Conservation (phyloP, 192 early-diverging fungal species). For the Umbelopsis isabellina region DNA sequence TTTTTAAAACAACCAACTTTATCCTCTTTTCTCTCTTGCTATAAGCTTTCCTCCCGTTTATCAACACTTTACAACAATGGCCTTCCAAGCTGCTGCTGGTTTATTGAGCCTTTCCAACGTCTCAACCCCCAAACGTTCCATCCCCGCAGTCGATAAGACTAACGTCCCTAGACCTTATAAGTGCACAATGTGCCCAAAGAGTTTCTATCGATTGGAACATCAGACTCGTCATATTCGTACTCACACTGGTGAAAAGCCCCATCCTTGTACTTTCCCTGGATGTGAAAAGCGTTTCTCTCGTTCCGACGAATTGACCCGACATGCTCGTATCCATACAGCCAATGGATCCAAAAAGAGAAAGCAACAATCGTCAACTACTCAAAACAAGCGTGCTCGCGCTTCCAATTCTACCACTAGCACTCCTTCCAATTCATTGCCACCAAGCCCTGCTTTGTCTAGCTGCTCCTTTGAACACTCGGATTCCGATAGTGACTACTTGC, state of each 20-base stretch:
- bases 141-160: slow-evolving; percentile 26
- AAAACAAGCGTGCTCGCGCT: not conserved
- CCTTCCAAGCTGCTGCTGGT: slow-evolving; percentile 30
- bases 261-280: slow-evolving; percentile 73
- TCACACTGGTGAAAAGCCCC: slow-evolving; percentile 87
- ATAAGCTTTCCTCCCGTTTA: not conserved
- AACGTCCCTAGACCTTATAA: slow-evolving; percentile 61
- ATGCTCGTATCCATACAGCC: slow-evolving; percentile 59
- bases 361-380: not conserved
- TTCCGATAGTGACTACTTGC: slow-evolving; percentile 39
- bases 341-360: slow-evolving; percentile 34
- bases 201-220: slow-evolving; percentile 79
- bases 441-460: slow-evolving; percentile 31
- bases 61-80: not conserved
- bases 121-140: slow-evolving; percentile 15
- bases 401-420: not conserved
- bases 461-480: slow-evolving; percentile 21
- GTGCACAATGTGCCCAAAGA: slow-evolving; percentile 73
- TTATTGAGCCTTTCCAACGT: slow-evolving; percentile 22
- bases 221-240: slow-evolving; percentile 80
- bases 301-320: slow-evolving; percentile 78
- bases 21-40: slow-evolving; percentile 3
- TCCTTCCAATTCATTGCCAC: slow-evolving; percentile 25
- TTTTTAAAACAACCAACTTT: too few species aligned
- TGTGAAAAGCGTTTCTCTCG: slow-evolving; percentile 82